Base-by-base conservation (phyloP, 805 yeast species). In the Alloascoidea hylecoeti region DNA sequence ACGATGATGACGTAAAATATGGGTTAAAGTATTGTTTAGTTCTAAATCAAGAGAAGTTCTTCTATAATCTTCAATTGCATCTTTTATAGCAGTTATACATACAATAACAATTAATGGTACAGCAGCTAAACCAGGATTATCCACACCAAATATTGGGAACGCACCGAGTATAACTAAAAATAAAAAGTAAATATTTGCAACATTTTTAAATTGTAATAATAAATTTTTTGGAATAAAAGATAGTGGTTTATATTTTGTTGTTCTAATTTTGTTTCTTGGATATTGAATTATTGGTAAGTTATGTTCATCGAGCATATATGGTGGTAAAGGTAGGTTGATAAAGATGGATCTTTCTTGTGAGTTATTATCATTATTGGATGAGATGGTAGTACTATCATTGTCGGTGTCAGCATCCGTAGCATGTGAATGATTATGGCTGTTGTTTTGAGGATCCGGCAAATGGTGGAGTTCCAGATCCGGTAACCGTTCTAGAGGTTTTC, bases 21-120 rank as follows among this genome's bases (percentile, higher is more conserved):
- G 79, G 14, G 70, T 66, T n/a, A 67, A 62, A 1, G 72, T 63
- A 45, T 68, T 70, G 47, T 74, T 74, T 48, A 74, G 56, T 40
- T 74, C 78, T 38, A 57, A 53, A 50, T 74, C 81, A 17, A 68
- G 62, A 1, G 56, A 45, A 0, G 64, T 63, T 54, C 81, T 60
- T 45, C 71, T 60, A 36, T 64, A 69, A 50, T 74, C 81, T 53
- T 74, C 81, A 46, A 74, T 58, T 0, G 72, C 78, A 55, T 74
- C 80, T 49, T 72, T 72, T 37, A 68, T 48, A 5, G 77, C 78
- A 4, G 80, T 73, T 36, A 74, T 56, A 40, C 60, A 57, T 13
- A 74, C 77, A 57, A 74, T 73, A 33, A 74, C 79, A 50, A 73
- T 70, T 48, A 74, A 63, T 2, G 81, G 81, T 16, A 72, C 78